Conservation (phyloP, 257 asterid genomes). For the Capsicum chinense region DNA sequence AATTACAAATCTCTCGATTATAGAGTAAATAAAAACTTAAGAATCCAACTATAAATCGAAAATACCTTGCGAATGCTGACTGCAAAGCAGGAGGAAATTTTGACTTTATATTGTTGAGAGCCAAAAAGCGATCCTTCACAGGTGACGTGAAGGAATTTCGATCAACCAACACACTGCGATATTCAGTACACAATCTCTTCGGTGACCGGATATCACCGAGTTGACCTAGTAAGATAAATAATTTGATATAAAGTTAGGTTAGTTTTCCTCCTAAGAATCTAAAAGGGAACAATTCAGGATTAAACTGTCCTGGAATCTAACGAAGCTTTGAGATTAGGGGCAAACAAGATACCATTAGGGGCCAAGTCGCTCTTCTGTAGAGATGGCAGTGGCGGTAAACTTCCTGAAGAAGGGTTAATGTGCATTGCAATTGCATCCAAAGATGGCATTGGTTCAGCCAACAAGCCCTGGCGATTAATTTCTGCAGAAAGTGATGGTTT, state of each 20-base stretch:
- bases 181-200: constrained; percentile 74
- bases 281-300: background rate
- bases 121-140: constrained; percentile 86
- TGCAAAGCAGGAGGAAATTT: constrained; percentile 85
- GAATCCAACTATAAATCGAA: constrained; percentile 27
- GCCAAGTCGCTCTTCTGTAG: constrained; percentile 59
- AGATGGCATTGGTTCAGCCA: constrained; percentile 98
- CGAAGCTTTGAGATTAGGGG: constrained; percentile 7
- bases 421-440: constrained; percentile 94
- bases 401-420: constrained; percentile 61
- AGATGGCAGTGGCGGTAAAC: constrained; percentile 49
- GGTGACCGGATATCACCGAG: constrained; percentile 90
- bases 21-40: constrained; percentile 16
- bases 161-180: constrained; percentile 86
- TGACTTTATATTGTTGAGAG: constrained; percentile 71
- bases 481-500: constrained; percentile 82
- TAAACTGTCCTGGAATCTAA: background rate
- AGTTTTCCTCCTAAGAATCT: background rate
- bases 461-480: constrained; percentile 80
- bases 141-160: constrained; percentile 96
- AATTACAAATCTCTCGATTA: background rate
- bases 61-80: constrained; percentile 94
- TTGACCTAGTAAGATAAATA: constrained; percentile 54
- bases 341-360: constrained; percentile 52
- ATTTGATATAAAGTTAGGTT: background rate